These are phyloP conservation scores for Botrytis medusae DNA, from an alignment of 2,329 filamentous ascomycete genomes.

Conservation along the genomic window DNA sequence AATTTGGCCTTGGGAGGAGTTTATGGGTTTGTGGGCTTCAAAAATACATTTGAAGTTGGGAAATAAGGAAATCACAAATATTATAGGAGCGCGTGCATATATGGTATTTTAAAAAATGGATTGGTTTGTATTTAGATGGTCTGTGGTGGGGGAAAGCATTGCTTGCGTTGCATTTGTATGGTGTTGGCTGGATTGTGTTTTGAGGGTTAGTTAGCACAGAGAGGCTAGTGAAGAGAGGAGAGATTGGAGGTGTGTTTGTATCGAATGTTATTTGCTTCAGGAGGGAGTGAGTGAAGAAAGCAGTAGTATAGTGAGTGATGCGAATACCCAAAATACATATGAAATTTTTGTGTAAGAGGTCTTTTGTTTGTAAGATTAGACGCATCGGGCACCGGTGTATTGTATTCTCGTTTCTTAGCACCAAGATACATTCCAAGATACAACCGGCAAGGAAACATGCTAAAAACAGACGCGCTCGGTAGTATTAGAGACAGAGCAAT, in stretches of 20 bases:
- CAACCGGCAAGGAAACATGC: no score
- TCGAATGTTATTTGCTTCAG: neutral
- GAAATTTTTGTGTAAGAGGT: neutral
- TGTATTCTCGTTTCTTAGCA: no score
- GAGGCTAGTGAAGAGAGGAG: neutral
- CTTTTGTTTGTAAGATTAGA: neutral
- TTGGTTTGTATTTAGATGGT: neutral
- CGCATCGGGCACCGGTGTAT: no score
- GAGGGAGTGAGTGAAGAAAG: neutral
- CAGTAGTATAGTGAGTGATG: neutral
- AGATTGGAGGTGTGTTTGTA: neutral
- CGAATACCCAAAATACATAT: neutral
- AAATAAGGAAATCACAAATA: neutral
- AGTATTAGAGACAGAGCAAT: no score
- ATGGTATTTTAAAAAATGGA: slow-evolving; percentile 8
- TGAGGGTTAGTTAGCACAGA: neutral
- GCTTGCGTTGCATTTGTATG: neutral
- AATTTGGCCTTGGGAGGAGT: neutral
- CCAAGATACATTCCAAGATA: no score
- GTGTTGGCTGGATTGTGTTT: neutral
- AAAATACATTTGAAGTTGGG: neutral
- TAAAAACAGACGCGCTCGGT: no score
- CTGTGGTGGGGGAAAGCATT: neutral
- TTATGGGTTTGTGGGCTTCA: neutral
- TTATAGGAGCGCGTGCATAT: neutral